Conservation (phyloP, 2,329 filamentous ascomycete genomes). For the Cadophora sp. region DNA sequence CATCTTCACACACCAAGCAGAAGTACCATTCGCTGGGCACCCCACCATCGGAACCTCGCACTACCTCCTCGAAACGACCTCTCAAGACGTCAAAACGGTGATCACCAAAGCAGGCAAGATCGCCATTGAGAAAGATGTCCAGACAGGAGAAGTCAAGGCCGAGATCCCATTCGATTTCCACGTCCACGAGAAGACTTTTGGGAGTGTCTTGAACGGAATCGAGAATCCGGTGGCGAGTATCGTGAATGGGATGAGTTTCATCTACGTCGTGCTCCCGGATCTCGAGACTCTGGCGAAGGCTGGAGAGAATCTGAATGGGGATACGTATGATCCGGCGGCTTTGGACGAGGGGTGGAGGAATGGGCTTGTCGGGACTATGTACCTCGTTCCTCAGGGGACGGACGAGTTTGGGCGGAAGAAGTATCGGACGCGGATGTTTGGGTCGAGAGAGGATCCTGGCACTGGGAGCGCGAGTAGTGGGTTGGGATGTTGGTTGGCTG, state of each 20-base stretch:
- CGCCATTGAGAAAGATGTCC: slow-evolving; percentile 18
- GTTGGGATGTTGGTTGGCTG: slow-evolving; percentile 59
- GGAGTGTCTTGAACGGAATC: slow-evolving; percentile 50
- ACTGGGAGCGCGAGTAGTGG: slow-evolving; percentile 68
- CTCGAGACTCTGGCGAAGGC: slow-evolving; percentile 64
- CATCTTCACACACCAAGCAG: slow-evolving; percentile 61
- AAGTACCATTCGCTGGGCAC: slow-evolving; percentile 64
- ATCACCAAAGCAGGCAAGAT: slow-evolving; percentile 58
- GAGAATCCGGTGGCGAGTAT: slow-evolving; percentile 56
- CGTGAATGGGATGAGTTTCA: slow-evolving; percentile 76
- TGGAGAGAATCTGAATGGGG: slow-evolving; percentile 45
- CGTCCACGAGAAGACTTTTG: slow-evolving; percentile 56
- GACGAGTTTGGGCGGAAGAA: slow-evolving; percentile 39
- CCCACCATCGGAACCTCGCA: slow-evolving; percentile 64
- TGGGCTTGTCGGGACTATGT: slow-evolving; percentile 63
- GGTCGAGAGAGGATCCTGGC: slow-evolving; percentile 62
- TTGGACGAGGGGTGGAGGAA: slow-evolving; percentile 60
- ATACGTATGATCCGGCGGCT: slow-evolving; percentile 41
- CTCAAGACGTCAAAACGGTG: slow-evolving; percentile 12
- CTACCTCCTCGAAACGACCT: slow-evolving; percentile 50
- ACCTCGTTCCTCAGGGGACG: slow-evolving; percentile 58
- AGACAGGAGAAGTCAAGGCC: slow-evolving; percentile 51
- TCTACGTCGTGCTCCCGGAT: slow-evolving; percentile 65
- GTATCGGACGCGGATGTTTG: slow-evolving; percentile 65
- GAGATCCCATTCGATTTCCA: slow-evolving; percentile 72